Base-by-base conservation (phyloP, 75 land plant species). In the Sequoiadendron giganteum region DNA sequence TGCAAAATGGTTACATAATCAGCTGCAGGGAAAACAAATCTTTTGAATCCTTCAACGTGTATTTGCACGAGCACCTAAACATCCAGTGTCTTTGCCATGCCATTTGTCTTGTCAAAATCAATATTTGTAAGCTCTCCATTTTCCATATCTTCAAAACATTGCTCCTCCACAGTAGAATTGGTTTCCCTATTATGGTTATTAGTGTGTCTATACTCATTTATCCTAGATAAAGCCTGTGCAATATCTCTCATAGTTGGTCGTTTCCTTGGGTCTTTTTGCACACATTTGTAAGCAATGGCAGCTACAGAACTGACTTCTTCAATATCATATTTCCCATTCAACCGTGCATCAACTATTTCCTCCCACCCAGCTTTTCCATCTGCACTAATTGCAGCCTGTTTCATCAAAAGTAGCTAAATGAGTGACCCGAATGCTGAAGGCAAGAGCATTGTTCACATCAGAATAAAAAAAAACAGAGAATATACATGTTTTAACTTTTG, bases 191-290 rank as follows among this genome's bases (percentile, higher is more conserved):
- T 40, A 3, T 38, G 6, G 13, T 43, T 81, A 45, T 25, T 28
- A 81, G 47, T 85, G 52, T 87, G 86, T 16, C 89, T 87, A 6
- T 39, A 5, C 25, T 88, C 91, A 1, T 90, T 86, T 38, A 93
- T 90, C 65, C 89, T 86, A 0, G 92, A 92, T 18, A 98, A 72
- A 10, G 90, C 91, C 80, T 95, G 99, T 18, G 94, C 95, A 18
- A 95, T 91, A 56, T 96, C 95, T 34, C 99, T 94, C 96, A 98
- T 98, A 28, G 91, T 90, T 49, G 99, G 99, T 36, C 99, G 86
- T 80, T 92, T 92, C 80, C 89, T 92, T 49, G 96, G 89, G 3
- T 61, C 15, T 19, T 89, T 89, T 11, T 87, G 89, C 47, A 97
- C 84, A 83, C 99, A 98, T 70, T 91, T 95, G 87, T 94, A 91